These are phyloP conservation scores for Fraxinus baroniana DNA, from an alignment of 305 asterid genomes.

Conservation along the genomic window DNA sequence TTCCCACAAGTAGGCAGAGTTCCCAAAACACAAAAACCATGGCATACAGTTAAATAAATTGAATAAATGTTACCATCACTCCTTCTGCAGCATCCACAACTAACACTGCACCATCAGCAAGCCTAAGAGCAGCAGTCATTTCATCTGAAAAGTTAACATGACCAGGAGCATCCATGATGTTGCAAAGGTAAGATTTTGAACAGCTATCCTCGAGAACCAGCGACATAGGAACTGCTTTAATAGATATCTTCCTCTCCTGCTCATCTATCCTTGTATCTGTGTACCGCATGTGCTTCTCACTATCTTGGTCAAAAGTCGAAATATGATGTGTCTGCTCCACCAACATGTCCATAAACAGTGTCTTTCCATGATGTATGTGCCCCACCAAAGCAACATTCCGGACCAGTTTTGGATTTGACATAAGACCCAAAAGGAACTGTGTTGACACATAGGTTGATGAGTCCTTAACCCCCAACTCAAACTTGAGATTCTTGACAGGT, in stretches of 20 bases:
- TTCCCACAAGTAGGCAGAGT: neutral
- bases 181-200: constrained; percentile 86
- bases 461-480: constrained; percentile 93
- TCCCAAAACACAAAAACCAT: neutral
- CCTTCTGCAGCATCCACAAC: constrained; percentile 99
- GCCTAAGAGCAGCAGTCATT: constrained; percentile 95
- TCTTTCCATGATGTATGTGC: constrained; percentile 82
- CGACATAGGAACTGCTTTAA: constrained; percentile 89
- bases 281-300: constrained; percentile 96
- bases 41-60: neutral
- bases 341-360: constrained; percentile 92
- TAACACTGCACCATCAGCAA: constrained; percentile 98
- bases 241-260: constrained; percentile 93
- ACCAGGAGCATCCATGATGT: constrained; percentile 96
- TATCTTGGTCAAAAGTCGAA: constrained; percentile 86
- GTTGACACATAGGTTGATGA: constrained; percentile 90
- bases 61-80: constrained; percentile 64
- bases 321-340: constrained; percentile 95
- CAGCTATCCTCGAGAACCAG: constrained; percentile 91
- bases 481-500: constrained; percentile 87
- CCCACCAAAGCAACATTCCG: constrained; percentile 96
- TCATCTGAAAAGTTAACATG: constrained; percentile 98
- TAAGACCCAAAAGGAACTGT: constrained; percentile 84
- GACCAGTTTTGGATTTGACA: constrained; percentile 82
- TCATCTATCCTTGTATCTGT: constrained; percentile 96